Conservation (phyloP, 306 rosid species). For the Corylus avellana region DNA sequence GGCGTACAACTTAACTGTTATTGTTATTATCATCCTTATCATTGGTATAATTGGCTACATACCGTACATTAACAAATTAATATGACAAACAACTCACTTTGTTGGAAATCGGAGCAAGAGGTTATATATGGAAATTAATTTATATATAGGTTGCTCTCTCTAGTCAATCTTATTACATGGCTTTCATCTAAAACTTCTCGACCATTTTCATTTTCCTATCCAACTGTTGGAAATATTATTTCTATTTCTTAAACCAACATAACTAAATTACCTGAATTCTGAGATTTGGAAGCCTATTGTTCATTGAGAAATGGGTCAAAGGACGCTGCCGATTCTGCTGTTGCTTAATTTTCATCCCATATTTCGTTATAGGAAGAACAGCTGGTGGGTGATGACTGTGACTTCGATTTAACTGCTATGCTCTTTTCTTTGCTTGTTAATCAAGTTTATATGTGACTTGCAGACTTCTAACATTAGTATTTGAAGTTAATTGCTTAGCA, state of each 20-base stretch:
- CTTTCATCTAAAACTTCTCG: constrained; percentile 4
- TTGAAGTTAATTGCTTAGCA: background rate
- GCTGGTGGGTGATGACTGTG: constrained; percentile 16
- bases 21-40: background rate
- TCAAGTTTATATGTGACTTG: background rate
- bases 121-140: background rate
- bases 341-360: constrained; percentile 1
- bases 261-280: background rate
- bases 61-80: background rate
- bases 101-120: background rate
- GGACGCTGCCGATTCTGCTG: constrained; percentile 10
- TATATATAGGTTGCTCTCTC: background rate
- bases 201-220: background rate
- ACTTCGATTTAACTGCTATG: constrained; percentile 8
- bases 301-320: constrained; percentile 21
- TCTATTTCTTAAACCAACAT: too few species aligned
- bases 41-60: background rate
- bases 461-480: background rate
- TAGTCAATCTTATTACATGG: background rate
- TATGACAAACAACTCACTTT: background rate
- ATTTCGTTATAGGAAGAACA: background rate
- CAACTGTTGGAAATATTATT: background rate
- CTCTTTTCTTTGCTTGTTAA: background rate
- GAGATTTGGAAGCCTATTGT: background rate
- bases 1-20: background rate